Evolutionary conservation across 2,329 filamentous ascomycete species (phyloP), one percentile per base, ranked within the genome.

Genomic region (Dryadomyces quercus-mongolicae): DNA sequence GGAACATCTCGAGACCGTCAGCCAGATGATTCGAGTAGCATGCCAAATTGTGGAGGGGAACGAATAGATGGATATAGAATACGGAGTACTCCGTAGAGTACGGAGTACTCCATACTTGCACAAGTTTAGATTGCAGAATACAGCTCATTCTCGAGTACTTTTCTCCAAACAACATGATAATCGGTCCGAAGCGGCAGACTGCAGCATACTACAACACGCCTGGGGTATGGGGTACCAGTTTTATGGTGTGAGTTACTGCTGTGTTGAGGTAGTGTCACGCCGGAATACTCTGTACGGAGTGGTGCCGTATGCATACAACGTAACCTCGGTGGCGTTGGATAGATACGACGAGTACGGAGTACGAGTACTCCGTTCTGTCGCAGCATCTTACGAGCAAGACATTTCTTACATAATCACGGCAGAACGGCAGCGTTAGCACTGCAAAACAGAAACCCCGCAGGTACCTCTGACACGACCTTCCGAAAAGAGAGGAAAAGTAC

Each of bases 31-130:
- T 25, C 62, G 47, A 21, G 51, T 53, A 21, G 68, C 65, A 0
- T 70, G 67, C 51, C 49, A 57, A 6, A 49, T 43, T 7, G 49
- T 66, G 7, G 64, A 66, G 48, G 36, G 54, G 3, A n/a, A 16
- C 36, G 48, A 31, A 25, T 52, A 68, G 52, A 43, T 68, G 54
- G 70, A 69, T 25, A 63, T 6, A 12, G 15, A 38, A 38, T 38
- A 38, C 34, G 34, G 10, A 13, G 36, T 40, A 40, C 36, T n/a
- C n/a, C n/a, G n/a, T n/a, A n/a, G 36, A 40, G 36, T 40, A 40
- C 15, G 10, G 36, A 40, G 36, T 40, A 40, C 36, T 40, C 36
- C 25, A 31, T 31, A 31, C 25, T 4, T 8, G 25, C 8, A 8
- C 25, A 31, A 31, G 8, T n/a, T n/a, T 5, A 31, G 25, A 31